A percentile compares a stretch with the other conserved stretches of the same genome.
phyloP scores from a whole-genome alignment of 441 rosid genomes.

The Populus tomentosa region DNA sequence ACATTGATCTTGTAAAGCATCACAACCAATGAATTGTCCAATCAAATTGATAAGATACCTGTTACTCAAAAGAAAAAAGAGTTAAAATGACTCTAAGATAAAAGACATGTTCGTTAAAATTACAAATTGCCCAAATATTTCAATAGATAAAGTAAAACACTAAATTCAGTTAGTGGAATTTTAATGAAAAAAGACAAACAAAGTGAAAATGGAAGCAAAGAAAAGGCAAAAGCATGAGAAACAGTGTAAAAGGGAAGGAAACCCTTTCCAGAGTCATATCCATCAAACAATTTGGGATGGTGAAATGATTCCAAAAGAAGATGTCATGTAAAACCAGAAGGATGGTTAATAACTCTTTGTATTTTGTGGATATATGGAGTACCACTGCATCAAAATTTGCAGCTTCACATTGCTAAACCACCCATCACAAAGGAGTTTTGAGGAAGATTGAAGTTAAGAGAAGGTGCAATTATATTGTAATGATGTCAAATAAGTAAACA shows the following conservation, averaged over 20 bases:
- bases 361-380: not conserved
- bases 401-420: not conserved
- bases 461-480: not conserved
- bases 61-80: conserved; percentile 29
- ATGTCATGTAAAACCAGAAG: not conserved
- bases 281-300: not conserved
- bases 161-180: not conserved
- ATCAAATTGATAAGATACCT: conserved; percentile 90
- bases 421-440: not conserved
- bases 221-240: not conserved
- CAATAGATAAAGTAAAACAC: not conserved
- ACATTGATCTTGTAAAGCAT: conserved; percentile 87
- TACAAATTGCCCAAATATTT: not conserved
- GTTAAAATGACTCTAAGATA: not conserved
- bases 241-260: not conserved
- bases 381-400: not conserved
- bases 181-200: not conserved
- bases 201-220: not conserved
- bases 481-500: not conserved
- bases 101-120: not conserved
- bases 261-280: not conserved
- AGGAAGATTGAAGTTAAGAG: not conserved
- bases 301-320: not conserved
- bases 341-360: not conserved
- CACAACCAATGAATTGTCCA: conserved; percentile 68